Conservation (phyloP, 176 grass and related monocot species). For the Dactylis glomerata region DNA sequence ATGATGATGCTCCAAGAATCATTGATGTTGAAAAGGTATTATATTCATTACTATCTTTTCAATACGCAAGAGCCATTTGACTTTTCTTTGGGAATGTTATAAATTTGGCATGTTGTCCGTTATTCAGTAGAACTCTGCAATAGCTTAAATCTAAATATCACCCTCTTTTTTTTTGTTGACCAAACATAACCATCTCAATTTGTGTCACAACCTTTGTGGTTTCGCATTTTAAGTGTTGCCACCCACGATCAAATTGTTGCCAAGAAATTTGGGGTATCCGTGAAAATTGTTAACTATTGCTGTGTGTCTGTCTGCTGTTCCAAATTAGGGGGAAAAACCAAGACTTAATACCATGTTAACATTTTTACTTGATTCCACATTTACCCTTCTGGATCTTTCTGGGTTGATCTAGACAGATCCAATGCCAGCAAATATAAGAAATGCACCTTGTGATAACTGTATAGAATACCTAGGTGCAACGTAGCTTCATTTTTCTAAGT, state of each 20-base stretch:
- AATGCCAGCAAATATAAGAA: background rate
- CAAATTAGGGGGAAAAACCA: background rate
- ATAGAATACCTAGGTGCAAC: constrained; percentile 3
- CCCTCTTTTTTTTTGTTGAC: background rate
- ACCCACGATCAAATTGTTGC: background rate
- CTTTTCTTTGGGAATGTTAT: background rate
- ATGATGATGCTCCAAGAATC: constrained; percentile 62
- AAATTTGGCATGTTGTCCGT: background rate
- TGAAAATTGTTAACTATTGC: background rate
- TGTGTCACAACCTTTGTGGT: background rate
- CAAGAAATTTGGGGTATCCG: background rate
- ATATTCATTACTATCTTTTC: constrained; percentile 9
- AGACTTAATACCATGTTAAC: background rate
- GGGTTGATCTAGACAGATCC: background rate
- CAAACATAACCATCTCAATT: background rate
- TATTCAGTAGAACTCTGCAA: constrained; percentile 1
- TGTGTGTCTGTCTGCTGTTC: background rate
- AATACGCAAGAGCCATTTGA: constrained; percentile 1
- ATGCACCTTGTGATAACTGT: background rate
- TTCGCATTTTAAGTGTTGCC: background rate
- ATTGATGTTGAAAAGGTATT: constrained; percentile 62
- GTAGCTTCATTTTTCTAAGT: background rate
- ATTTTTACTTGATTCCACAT: background rate
- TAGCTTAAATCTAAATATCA: background rate
- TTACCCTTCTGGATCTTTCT: background rate